A percentile compares a stretch with the other conserved stretches of the same genome.
Conservation (phyloP, 495 filamentous ascomycete genomes). For the Penicillium goetzii region DNA sequence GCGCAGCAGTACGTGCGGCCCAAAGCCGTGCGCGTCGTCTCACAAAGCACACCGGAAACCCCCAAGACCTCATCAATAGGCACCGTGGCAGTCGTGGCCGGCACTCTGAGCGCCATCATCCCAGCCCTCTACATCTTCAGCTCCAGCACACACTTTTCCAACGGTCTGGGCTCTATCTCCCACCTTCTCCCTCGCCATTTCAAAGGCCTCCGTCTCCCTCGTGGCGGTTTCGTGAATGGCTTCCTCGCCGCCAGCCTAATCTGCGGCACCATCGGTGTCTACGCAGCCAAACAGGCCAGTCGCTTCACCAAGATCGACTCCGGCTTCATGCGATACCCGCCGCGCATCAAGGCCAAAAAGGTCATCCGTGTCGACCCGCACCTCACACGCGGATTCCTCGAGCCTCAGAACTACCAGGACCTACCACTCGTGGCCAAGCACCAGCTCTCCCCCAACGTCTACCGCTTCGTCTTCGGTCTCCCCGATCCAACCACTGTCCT, state of each 20-base stretch:
- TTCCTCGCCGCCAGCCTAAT: conserved; percentile 39
- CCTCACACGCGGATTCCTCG: conserved; percentile 43
- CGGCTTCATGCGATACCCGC: conserved; percentile 47
- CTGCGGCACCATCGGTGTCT: conserved; percentile 26
- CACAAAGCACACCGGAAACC: conserved; percentile 21
- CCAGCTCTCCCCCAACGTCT: conserved; percentile 49
- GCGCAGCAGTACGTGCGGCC: conserved; percentile 31
- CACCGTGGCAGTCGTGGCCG: conserved; percentile 14
- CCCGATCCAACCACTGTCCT: conserved; percentile 44
- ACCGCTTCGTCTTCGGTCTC: conserved; percentile 52
- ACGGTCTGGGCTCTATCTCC: conserved; percentile 13
- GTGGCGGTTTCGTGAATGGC: conserved; percentile 40
- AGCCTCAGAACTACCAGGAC: conserved; percentile 48
- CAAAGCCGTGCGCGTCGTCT: conserved; percentile 35
- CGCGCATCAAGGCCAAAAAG: conserved; percentile 37
- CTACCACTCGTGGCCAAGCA: conserved; percentile 51
- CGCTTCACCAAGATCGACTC: conserved; percentile 37
- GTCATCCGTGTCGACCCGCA: conserved; percentile 39
- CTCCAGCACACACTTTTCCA: conserved; percentile 8
- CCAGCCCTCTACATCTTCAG: conserved; percentile 24
- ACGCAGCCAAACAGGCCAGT: conserved; percentile 28
- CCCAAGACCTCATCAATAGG: conserved; percentile 15
- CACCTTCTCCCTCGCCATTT: conserved; percentile 24
- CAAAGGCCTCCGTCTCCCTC: conserved; percentile 22
- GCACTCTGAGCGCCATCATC: conserved; percentile 21